phyloP scores from a whole-genome alignment of 768 basidiomycete genomes.

The Mycena vitilis region DNA sequence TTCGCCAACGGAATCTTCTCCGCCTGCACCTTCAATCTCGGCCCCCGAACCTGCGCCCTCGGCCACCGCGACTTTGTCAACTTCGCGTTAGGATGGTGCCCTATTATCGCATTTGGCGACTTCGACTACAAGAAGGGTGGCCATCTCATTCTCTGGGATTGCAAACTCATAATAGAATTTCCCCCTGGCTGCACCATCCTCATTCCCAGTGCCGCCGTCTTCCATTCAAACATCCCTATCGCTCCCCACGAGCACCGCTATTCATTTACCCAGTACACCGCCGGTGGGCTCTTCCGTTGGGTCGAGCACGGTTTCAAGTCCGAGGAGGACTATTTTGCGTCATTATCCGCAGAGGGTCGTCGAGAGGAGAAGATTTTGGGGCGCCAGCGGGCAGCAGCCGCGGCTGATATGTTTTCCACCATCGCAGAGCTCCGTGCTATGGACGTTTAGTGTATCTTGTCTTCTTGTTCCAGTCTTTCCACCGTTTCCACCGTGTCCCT shows the following conservation, averaged over 20 bases:
- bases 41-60: neutral
- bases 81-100: conserved; percentile 4
- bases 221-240: conserved; percentile 14
- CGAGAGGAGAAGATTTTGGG: conserved; percentile 35
- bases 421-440: neutral
- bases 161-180: neutral
- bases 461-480: no score
- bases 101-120: neutral
- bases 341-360: neutral
- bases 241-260: neutral
- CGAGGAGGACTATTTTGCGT: neutral
- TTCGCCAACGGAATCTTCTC: conserved; percentile 4
- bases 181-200: conserved; percentile 15
- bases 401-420: neutral
- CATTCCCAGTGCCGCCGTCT: conserved; percentile 11
- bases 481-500: no score
- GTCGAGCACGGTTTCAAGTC: neutral
- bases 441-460: no score
- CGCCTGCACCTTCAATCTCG: conserved; percentile 6
- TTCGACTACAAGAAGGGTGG: neutral
- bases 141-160: neutral
- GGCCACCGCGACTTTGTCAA: conserved; percentile 1
- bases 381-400: neutral
- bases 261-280: conserved; percentile 10
- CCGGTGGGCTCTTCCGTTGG: conserved; percentile 9